Evolutionary conservation across 495 filamentous ascomycete genomes (phyloP), one percentile per base, ranked within the genome.

Genomic region (Neurospora sublineolata): DNA sequence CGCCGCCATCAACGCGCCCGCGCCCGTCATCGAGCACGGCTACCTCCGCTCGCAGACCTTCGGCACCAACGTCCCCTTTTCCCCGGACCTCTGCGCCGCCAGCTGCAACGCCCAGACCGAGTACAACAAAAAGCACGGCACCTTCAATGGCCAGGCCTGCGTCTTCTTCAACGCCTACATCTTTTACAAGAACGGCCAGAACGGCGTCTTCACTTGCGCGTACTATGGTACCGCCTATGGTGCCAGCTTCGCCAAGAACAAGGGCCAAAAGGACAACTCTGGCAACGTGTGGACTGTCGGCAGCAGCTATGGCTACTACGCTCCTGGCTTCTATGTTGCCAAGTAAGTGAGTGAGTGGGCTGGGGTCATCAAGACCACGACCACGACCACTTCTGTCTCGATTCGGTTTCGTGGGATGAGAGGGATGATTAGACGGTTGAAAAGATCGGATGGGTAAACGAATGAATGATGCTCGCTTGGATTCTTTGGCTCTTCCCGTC

Each of bases 101-200:
- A 80, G 82, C 10, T 85, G 84, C 72, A 71, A 76, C 20, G 78
- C 81, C n/a, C 79, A 82, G 75, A 83, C 77, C 14, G 76, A 76
- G n/a, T 82, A 84, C 71, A 77, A 81, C 44, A 70, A 75, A 18
- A 68, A 73, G 38, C 73, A 81, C 64, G 74, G 79, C 37, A 74
- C 75, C 30, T 39, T 71, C 23, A 73, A 72, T 11, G 80, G 77
- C n/a, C 72, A 69, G 30, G 77, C 79, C 20, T 84, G 81, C 71
- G 79, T 79, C 69, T 86, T 86, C 82, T 85, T 85, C 78, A 82
- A 84, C 68, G 76, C 80, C 12, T 87, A 83, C 67, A 72, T 86
- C n/a, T 69, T 83, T 4, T 76, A 76, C 68, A 84, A 79, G 72
- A 83, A 86, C 73, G 76, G 79, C n/a, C 39, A 14, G 18, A 40